Base-by-base conservation (phyloP, 139 green algal genomes). In the Chlamydomonas applanata region DNA sequence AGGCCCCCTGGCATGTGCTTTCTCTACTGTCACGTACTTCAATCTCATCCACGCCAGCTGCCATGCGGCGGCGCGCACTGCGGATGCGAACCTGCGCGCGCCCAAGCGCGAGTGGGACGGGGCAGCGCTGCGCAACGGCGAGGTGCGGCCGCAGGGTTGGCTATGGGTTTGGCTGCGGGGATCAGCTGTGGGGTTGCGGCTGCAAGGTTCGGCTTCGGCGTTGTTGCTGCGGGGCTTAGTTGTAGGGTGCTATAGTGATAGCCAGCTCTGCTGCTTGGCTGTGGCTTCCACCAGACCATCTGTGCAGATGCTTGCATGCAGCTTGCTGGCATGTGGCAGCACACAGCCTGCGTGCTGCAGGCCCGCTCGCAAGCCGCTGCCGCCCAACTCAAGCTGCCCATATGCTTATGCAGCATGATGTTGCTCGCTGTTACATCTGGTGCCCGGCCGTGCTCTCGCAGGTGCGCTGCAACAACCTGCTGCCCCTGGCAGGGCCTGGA, bases 41-140 rank as follows among this genome's bases (percentile, higher is more conserved):
- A 93, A 92, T 68, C 61, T 88, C 3, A 93, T 93, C 62, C 88
- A 93, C 68, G 79, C 84, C 5, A 68, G 32, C 70, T 93, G 88
- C 63, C 88, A 93, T 63, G 53, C 63, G 9, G 75, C 81, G 2
- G 88, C 88, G 1, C 77, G 81, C 27, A 69, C 79, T 13, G 88
- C 88, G 16, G 88, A 93, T 59, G 65, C 82, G 0, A 53, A 74
- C 25, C 79, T 86, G 53, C 67, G 79, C 2, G 45, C 69, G 53
- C 82, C 88, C 16, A 93, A 93, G 85, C 44, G 76, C 1, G 88
- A 93, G 77, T 93, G 88, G 88, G 86, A 92, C 30, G 88, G 88
- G 0, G 88, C 88, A 16, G 74, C 85, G 19, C 79, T 92, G 20
- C 72, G 88, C 33, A 93, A 93, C 74, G 86, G 81, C 35, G 86